Base-by-base conservation (phyloP, 2,329 filamentous ascomycete species). In the Pseudogymnoascus verrucosus region DNA sequence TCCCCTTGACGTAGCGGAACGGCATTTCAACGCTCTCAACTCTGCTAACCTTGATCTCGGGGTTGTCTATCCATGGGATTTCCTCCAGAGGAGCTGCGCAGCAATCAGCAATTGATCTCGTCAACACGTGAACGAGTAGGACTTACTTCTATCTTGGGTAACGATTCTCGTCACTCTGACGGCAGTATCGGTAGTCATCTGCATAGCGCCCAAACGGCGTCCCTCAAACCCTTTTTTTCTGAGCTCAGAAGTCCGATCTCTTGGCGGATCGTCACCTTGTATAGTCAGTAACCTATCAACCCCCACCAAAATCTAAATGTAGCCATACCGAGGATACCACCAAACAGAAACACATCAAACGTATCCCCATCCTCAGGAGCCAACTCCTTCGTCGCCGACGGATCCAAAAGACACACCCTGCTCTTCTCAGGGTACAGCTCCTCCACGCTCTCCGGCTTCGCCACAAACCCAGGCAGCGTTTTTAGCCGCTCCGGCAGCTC, bases 161-260 rank as follows among this genome's bases (percentile, higher is more conserved):
- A 98, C 89, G 69, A 96, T 88, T 68, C 95, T 85, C 34, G 95
- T 98, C 51, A 97, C 93, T 68, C 95, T 84, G 61, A 97, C 95
- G 4, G 95, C 95, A 19, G 95, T 99, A 75, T 99, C 95, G 4
- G 95, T 99, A 2, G 95, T 98, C 93, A 99, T 97, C 77, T 99
- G 95, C 70, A 93, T 88, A 6, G 93, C 91, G 0, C 95, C 95
- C 31, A 99, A 81, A 64, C 95, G 84, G 62, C 95, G 87, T 64
- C 93, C 92, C 64, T 88, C 82, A 71, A 96, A 99, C 2, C 95
- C 95, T 74, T 98, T 96, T 76, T 91, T 92, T 62, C 95, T 87
- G 70, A 99, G 79, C 76, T 99, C 95, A n/a, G 90, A 93, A 4
- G 95, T 99, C 66, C 95, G 88, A 77, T 98, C 93, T 84, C 93